Conservation (phyloP, 768 basidiomycete genomes). For the Suillus subalutaceus region DNA sequence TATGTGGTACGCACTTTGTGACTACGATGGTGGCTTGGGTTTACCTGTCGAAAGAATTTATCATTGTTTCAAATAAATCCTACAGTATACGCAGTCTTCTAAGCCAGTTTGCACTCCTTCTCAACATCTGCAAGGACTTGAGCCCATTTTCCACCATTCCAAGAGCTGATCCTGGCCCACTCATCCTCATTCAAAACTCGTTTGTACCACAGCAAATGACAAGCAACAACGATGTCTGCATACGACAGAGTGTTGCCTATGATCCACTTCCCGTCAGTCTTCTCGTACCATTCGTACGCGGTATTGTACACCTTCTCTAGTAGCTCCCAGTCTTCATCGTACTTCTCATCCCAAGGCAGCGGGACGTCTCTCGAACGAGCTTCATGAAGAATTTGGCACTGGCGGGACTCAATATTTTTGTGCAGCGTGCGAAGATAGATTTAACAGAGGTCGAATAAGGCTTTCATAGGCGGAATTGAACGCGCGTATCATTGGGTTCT, state of each 20-base stretch:
- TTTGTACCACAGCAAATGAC: slow-evolving; percentile 18
- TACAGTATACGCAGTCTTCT: not conserved
- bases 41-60: no score
- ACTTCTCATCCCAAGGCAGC: slow-evolving; percentile 39
- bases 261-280: slow-evolving; percentile 21
- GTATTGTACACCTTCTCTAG: slow-evolving; percentile 18
- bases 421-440: slow-evolving; percentile 24
- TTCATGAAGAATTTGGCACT: slow-evolving; percentile 42
- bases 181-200: slow-evolving; percentile 26
- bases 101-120: slow-evolving; percentile 26
- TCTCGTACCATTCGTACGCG: slow-evolving; percentile 24
- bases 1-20: slow-evolving; percentile 23
- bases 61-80: not conserved
- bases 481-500: no score
- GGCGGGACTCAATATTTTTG: slow-evolving; percentile 33
- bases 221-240: slow-evolving; percentile 12
- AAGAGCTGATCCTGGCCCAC: slow-evolving; percentile 25
- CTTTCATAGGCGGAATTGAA: not conserved
- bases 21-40: no score
- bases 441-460: slow-evolving; percentile 11
- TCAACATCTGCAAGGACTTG: slow-evolving; percentile 26
- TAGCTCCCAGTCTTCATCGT: slow-evolving; percentile 30
- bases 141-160: slow-evolving; percentile 31
- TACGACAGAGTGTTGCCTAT: slow-evolving; percentile 12
- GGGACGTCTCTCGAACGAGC: slow-evolving; percentile 39